Base-by-base conservation (phyloP, 2,329 filamentous ascomycete genomes). In the Capronia coronata region DNA sequence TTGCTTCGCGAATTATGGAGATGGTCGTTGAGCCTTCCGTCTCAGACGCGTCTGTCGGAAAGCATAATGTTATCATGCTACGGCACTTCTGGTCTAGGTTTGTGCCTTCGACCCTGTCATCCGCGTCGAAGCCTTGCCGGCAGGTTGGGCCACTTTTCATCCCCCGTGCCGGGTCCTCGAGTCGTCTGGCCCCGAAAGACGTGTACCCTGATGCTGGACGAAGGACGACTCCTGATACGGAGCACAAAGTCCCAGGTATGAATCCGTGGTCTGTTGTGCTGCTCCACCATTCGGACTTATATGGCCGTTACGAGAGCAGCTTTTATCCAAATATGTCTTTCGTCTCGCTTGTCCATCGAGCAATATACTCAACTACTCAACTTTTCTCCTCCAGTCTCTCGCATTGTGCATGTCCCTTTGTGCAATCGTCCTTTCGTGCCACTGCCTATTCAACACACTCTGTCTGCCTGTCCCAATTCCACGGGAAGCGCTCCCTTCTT, bases 21-120 rank as follows among this genome's bases (percentile, higher is more conserved):
- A 16, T 48, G 16, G 13, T 50, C 44, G 37, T 47, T 23, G 39
- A 49, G 45, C 51, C 44, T 42, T 42, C 48, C 32, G 51, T 52
- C 51, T 56, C 50, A 52, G 51, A 54, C 54, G 54, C 54, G 54
- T 54, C 38, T 51, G 35, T 39, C 13, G 21, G 18, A 52, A 50
- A 51, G 50, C 30, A 48, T 49, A 46, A 46, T 32, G 23, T 29
- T 46, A 29, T 43, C 32, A 18, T 29, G 21, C 46, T 39, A 50
- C 48, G 3, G 25, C 35, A 21, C 39, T 51, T 50, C n/a, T 16
- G 39, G 53, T 9, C 25, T 50, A 43, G 49, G 32, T 13, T 16
- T 25, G 4, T 38, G 32, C 45, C 46, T 40, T 46, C 41, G 25
- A 52, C 42, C 50, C 47, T 42, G 42, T 53, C 40, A 43, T 35